phyloP scores from a whole-genome alignment of 1,284 basidiomycete genomes.

The Neonothopanus nambi region DNA sequence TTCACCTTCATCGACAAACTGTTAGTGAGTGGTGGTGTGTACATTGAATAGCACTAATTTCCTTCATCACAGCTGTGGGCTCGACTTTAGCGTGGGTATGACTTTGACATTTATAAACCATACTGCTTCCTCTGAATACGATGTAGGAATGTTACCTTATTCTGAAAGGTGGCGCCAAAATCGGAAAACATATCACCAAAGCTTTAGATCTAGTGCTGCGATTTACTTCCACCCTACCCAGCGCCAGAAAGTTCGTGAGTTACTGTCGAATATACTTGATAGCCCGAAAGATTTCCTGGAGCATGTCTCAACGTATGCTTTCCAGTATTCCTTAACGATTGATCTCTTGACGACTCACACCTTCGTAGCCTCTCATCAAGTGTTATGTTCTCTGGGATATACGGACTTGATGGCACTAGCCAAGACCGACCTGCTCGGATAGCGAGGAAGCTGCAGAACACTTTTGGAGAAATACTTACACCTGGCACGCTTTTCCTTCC shows the following conservation, averaged over 20 bases:
- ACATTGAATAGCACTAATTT: background rate
- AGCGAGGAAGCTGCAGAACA: too few species aligned
- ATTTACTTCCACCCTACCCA: too few species aligned
- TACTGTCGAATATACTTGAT: too few species aligned
- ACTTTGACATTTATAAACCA: too few species aligned
- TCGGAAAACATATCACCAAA: constrained; percentile 25
- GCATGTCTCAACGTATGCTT: constrained; percentile 16
- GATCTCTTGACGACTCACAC: background rate
- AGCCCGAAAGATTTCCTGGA: too few species aligned
- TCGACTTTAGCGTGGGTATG: background rate
- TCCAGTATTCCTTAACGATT: background rate
- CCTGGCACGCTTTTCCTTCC: too few species aligned
- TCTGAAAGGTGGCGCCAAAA: constrained; percentile 23
- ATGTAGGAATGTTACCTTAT: constrained; percentile 15
- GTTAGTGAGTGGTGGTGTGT: background rate
- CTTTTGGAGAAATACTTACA: too few species aligned
- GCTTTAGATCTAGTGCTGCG: constrained; percentile 20
- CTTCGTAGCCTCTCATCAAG: background rate
- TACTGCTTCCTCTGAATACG: background rate
- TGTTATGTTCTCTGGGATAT: background rate
- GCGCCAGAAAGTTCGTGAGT: too few species aligned
- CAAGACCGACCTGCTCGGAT: too few species aligned
- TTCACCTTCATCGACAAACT: too few species aligned
- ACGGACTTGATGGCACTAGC: too few species aligned
- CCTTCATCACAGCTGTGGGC: background rate